These are phyloP conservation scores for Paratinospora sagittata DNA, from an alignment of 164 flowering plant species.

Conservation along the genomic window DNA sequence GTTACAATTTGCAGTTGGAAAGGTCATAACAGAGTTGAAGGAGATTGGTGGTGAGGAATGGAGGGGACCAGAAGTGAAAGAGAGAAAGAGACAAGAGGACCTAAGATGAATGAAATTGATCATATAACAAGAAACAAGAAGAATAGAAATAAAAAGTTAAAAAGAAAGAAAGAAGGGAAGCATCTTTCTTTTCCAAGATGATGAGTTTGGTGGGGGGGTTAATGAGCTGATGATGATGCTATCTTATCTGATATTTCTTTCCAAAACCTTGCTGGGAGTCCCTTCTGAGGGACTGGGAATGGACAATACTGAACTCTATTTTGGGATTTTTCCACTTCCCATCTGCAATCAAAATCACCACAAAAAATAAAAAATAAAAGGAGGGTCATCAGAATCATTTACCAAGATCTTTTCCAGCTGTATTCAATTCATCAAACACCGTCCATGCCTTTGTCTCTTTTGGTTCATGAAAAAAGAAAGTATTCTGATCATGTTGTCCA, in stretches of 20 bases:
- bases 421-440: not conserved
- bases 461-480: not conserved
- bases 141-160: constrained; percentile 7
- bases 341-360: constrained; percentile 40
- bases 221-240: not conserved
- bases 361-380: constrained; percentile 10
- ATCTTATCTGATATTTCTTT: constrained; percentile 29
- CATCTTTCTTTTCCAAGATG: constrained; percentile 5
- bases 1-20: constrained; percentile 3
- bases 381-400: constrained; percentile 5
- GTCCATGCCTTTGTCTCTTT: not conserved
- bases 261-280: constrained; percentile 72
- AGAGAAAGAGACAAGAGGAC: not conserved
- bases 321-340: constrained; percentile 53
- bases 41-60: no score
- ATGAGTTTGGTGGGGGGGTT: constrained; percentile 1
- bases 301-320: constrained; percentile 62
- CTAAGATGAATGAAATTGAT: not conserved
- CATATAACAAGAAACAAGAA: no score
- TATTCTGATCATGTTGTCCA: not conserved
- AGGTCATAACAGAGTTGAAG: not conserved
- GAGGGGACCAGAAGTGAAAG: not conserved
- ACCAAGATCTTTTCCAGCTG: constrained; percentile 9
- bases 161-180: constrained; percentile 1
- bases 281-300: constrained; percentile 65